Evolutionary conservation across 1,284 basidiomycete species (phyloP).

Genomic region (Fistulinella cinereoalba): DNA sequence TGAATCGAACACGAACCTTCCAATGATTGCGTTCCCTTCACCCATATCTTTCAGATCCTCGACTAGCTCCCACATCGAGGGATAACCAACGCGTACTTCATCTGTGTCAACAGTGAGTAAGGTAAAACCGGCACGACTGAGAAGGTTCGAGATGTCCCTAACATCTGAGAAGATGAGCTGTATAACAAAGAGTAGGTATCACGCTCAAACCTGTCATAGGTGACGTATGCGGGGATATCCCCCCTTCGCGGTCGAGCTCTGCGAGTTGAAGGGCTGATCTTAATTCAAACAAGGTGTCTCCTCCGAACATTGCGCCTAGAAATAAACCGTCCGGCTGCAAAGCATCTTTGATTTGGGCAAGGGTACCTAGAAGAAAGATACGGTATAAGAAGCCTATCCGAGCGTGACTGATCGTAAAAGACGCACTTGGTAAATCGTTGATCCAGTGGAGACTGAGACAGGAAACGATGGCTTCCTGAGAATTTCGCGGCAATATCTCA

Average conservation of each 20-base stretch:
- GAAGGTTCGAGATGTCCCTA: conserved; percentile 86
- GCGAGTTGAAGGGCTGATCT: conserved; percentile 89
- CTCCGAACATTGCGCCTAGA: conserved; percentile 91
- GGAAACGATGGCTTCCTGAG: conserved; percentile 90
- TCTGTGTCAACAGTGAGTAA: conserved; percentile 95
- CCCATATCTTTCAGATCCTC: conserved; percentile 96
- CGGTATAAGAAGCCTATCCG: not conserved
- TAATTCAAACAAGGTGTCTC: conserved; percentile 95
- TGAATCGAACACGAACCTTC: conserved; percentile 47
- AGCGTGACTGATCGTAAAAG: conserved; percentile 8
- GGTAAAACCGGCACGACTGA: conserved; percentile 91
- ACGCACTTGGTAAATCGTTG: conserved; percentile 88
- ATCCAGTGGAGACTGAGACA: conserved; percentile 96
- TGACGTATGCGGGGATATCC: conserved; percentile 91
- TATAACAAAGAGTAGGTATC: not conserved
- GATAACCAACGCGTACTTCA: conserved; percentile 89
- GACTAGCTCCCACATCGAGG: conserved; percentile 95
- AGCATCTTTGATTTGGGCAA: conserved; percentile 86
- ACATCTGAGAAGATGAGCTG: conserved; percentile 55
- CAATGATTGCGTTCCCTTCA: conserved; percentile 89
- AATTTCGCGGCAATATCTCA: conserved; percentile 60
- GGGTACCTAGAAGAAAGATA: conserved; percentile 47
- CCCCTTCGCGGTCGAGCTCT: conserved; percentile 92
- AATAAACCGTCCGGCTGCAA: conserved; percentile 94
- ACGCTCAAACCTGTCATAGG: conserved; percentile 86